Evolutionary conservation across 2,329 filamentous ascomycete species (phyloP), one percentile per base, ranked within the genome.

Genomic region (Fusarium lyarnte): DNA sequence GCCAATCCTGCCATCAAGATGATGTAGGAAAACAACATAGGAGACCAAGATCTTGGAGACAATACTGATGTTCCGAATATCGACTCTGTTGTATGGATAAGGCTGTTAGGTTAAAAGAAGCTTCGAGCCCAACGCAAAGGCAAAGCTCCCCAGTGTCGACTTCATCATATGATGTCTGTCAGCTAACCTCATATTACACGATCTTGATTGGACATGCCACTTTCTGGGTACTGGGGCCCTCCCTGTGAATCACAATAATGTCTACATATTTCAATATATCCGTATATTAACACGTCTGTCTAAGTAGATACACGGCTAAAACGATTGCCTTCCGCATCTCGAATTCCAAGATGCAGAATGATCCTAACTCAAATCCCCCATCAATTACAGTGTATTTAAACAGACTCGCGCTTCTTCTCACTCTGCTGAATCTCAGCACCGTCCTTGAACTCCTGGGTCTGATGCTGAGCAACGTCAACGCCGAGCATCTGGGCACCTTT

Each of bases 401-500:
- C 75, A 59, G 55, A 53, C 39, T 76, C 75, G 11, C 62, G 58
- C 68, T 69, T 75, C 58, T 57, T 74, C 73, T 77, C 75, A 23
- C 43, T 63, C 60, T 74, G 46, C 39, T 69, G 71, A 25, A 77
- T 61, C 57, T 76, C 72, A 23, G 72, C 33, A 8, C 75, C 75
- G 7, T 77, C 74, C 65, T 77, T 77, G 19, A 74, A 51, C 42
- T 77, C 73, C 12, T 74, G 64, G 3, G 54, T 33, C 21, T 63
- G 66, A 47, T 42, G 46, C 10, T 58, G 69, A 27, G 49, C 47
- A 19, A 36, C 16, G 13, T 72, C 69, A 27, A 66, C n/a, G 6
- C 76, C 76, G 16, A 78, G 73, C 60, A 78, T 78, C 66, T 78
- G 76, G 4, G 73, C 77, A 10, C 77, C 76, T 64, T 77, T 77